Percentiles rank a stretch among this genome's conserved stretches.
phyloP scores from a whole-genome alignment of 2,329 filamentous ascomycete genomes.

The Podosphaera aphanis region DNA sequence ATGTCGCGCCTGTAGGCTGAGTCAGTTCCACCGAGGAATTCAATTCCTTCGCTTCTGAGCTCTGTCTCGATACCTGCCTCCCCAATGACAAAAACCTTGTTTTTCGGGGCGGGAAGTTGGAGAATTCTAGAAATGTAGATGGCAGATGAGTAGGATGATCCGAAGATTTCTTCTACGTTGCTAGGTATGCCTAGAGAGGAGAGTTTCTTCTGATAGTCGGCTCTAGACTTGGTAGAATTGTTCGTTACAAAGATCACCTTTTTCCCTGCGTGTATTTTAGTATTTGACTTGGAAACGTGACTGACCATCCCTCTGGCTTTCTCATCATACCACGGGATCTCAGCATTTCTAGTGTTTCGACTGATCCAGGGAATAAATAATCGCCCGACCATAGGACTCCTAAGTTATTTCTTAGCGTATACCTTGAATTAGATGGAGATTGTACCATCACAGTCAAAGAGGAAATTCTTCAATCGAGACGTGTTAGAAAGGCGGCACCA shows the following conservation, averaged over 20 bases:
- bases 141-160: constrained; percentile 72
- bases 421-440: constrained; percentile 2
- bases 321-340: constrained; percentile 39
- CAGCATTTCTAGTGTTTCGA: constrained; percentile 66
- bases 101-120: constrained; percentile 50
- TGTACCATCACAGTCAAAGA: constrained; percentile 92
- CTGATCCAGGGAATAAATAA: constrained; percentile 61
- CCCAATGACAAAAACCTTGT: constrained; percentile 85
- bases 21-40: constrained; percentile 73
- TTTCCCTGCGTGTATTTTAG: constrained; percentile 38
- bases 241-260: constrained; percentile 91
- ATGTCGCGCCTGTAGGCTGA: constrained; percentile 55
- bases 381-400: constrained; percentile 95
- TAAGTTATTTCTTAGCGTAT: constrained; percentile 18
- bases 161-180: constrained; percentile 76
- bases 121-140: constrained; percentile 89
- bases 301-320: neutral
- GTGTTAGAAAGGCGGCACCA: constrained; percentile 5
- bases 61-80: constrained; percentile 83
- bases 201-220: constrained; percentile 84
- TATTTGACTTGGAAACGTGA: neutral
- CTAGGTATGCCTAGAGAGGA: constrained; percentile 57
- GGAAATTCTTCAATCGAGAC: constrained; percentile 40
- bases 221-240: constrained; percentile 90
- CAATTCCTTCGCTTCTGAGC: constrained; percentile 53